These are phyloP conservation scores for Pythium monospermum DNA, from an alignment of 352 stramenopile species.

Conservation along the genomic window DNA sequence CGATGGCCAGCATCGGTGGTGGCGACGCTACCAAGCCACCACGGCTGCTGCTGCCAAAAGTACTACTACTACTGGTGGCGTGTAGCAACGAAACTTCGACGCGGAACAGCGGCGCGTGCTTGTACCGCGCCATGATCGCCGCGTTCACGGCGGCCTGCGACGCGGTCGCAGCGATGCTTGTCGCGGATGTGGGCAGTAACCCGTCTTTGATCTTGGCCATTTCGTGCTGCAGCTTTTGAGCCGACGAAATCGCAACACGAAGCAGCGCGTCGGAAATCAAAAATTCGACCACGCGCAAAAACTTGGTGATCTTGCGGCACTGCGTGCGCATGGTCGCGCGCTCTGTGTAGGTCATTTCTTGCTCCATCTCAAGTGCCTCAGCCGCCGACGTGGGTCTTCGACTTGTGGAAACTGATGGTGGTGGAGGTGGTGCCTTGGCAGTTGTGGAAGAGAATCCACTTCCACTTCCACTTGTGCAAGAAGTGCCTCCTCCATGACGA, in stretches of 20 bases:
- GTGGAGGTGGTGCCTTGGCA: too few species aligned
- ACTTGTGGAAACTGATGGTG: too few species aligned
- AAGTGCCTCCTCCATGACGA: too few species aligned
- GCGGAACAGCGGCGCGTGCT: constrained; percentile 50
- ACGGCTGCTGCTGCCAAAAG: too few species aligned
- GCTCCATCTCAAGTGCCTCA: constrained; percentile 24
- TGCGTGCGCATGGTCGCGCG: constrained; percentile 87
- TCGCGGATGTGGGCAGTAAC: not conserved
- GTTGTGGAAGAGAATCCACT: too few species aligned
- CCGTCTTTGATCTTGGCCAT: constrained; percentile 40
- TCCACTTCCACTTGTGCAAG: too few species aligned
- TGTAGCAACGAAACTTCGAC: constrained; percentile 53
- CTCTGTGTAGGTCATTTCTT: constrained; percentile 94
- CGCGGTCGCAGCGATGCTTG: not conserved
- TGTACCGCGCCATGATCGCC: constrained; percentile 20
- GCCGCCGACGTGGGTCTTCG: constrained; percentile 2
- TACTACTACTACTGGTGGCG: constrained; percentile 11
- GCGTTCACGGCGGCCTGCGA: constrained; percentile 25
- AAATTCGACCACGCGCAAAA: constrained; percentile 91
- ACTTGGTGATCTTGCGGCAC: constrained; percentile 88
- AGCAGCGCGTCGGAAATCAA: constrained; percentile 76
- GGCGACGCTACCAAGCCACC: too few species aligned
- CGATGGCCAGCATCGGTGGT: too few species aligned
- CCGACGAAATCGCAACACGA: constrained; percentile 61
- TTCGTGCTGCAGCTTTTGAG: constrained; percentile 29